Percentiles rank a stretch among this genome's conserved stretches.
Evolutionary conservation across 257 asterid genomes (phyloP).

Genomic region (Capsicum pubescens): DNA sequence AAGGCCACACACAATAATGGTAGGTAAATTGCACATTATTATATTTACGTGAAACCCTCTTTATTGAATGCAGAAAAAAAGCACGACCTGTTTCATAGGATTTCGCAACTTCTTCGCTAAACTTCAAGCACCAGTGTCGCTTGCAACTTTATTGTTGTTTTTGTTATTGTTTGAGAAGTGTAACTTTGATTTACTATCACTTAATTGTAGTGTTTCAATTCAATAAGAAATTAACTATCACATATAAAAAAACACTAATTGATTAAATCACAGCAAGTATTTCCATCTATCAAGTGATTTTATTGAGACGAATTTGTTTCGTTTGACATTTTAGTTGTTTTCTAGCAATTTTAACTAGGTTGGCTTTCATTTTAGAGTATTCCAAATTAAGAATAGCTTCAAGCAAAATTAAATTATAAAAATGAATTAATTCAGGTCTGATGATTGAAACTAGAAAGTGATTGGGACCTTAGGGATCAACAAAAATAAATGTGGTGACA

Average conservation of each 20-base stretch:
- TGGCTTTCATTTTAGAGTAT: neutral
- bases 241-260: neutral
- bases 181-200: neutral
- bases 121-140: too few species aligned
- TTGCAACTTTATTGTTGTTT: too few species aligned
- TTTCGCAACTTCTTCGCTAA: too few species aligned
- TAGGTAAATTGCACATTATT: too few species aligned
- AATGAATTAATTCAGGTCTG: neutral
- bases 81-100: too few species aligned
- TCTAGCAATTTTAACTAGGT: neutral
- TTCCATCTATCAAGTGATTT: neutral
- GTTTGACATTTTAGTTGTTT: neutral
- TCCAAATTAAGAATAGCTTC: neutral
- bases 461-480: neutral
- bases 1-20: too few species aligned
- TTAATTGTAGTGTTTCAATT: neutral
- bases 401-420: neutral
- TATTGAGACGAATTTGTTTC: neutral
- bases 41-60: too few species aligned
- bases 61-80: too few species aligned
- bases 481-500: neutral
- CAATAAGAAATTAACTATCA: too few species aligned
- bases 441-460: neutral
- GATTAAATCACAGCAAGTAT: neutral
- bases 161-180: neutral